Percentiles rank a stretch among this genome's conserved stretches.
phyloP scores from a whole-genome alignment of 2,329 filamentous ascomycete species.

The Colletotrichum acutatum region DNA sequence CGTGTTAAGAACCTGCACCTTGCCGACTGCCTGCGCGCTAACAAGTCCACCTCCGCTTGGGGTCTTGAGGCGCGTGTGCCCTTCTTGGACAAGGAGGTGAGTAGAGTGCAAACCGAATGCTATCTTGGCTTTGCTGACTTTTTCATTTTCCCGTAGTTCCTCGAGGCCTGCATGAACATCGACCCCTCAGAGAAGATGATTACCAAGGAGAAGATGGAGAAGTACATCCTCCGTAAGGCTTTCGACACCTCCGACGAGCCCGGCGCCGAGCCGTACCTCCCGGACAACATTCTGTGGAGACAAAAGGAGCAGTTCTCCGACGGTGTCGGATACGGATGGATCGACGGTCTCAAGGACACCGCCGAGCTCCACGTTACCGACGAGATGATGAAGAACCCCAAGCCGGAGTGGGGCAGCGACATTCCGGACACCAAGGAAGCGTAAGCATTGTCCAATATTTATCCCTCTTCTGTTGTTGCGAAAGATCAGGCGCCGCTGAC shows the following conservation, averaged over 20 bases:
- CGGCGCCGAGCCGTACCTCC: slow-evolving; percentile 85
- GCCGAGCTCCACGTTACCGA: slow-evolving; percentile 91
- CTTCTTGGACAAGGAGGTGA: slow-evolving; percentile 91
- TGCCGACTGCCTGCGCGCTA: slow-evolving; percentile 95
- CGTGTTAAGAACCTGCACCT: slow-evolving; percentile 97
- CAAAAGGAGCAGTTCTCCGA: slow-evolving; percentile 99
- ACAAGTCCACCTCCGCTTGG: slow-evolving; percentile 99
- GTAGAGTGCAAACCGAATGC: slow-evolving; percentile 32
- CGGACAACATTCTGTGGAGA: slow-evolving; percentile 94
- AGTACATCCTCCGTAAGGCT: slow-evolving; percentile 97
- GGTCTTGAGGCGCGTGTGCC: slow-evolving; percentile 97
- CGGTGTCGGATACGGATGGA: slow-evolving; percentile 99
- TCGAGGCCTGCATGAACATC: slow-evolving; percentile 92
- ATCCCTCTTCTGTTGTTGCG: neutral
- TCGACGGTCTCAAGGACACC: slow-evolving; percentile 95
- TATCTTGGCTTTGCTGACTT: neutral
- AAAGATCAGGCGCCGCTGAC: slow-evolving; percentile 39
- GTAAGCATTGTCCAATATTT: slow-evolving; percentile 53
- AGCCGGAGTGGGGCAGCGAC: slow-evolving; percentile 93
- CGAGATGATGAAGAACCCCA: slow-evolving; percentile 98
- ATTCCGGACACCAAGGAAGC: slow-evolving; percentile 97
- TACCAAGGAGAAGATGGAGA: slow-evolving; percentile 88
- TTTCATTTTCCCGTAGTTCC: slow-evolving; percentile 69
- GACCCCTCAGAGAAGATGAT: slow-evolving; percentile 98
- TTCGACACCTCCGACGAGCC: slow-evolving; percentile 95